phyloP scores from a whole-genome alignment of 768 basidiomycete genomes.

The Lentinula sp. region DNA sequence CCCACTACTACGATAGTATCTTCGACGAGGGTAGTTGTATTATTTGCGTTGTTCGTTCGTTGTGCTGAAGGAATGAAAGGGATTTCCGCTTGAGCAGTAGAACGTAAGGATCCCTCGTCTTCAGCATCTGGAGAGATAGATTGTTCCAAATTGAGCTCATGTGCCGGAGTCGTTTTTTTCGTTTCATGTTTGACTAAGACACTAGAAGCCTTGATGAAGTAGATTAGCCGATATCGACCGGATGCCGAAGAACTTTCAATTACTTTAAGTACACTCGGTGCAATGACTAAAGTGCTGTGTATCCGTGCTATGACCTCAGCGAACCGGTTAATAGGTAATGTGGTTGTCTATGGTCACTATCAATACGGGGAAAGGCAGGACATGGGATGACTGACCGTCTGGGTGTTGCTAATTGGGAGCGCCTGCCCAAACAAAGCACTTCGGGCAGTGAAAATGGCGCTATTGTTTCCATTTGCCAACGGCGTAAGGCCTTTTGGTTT shows the following conservation, averaged over 20 bases:
- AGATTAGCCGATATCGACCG: neutral
- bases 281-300: conserved; percentile 57
- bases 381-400: neutral
- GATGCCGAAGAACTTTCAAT: neutral
- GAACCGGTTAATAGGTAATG: conserved; percentile 25
- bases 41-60: conserved; percentile 27
- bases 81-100: conserved; percentile 54
- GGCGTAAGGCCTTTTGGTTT: conserved; percentile 5
- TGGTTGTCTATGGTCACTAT: neutral
- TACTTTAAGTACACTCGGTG: conserved; percentile 26
- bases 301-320: conserved; percentile 57
- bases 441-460: conserved; percentile 18
- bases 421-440: conserved; percentile 43
- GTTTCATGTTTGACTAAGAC: neutral
- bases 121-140: conserved; percentile 10
- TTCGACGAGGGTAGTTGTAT: conserved; percentile 26
- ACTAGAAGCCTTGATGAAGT: neutral
- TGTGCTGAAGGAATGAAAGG: conserved; percentile 70
- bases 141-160: neutral
- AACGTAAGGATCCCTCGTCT: neutral
- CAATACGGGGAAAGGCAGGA: neutral
- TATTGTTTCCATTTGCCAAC: neutral
- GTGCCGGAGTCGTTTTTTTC: neutral
- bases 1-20: conserved; percentile 74
- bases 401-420: neutral